Conservation (phyloP, 345 rosid species). For the Acer saccharum region DNA sequence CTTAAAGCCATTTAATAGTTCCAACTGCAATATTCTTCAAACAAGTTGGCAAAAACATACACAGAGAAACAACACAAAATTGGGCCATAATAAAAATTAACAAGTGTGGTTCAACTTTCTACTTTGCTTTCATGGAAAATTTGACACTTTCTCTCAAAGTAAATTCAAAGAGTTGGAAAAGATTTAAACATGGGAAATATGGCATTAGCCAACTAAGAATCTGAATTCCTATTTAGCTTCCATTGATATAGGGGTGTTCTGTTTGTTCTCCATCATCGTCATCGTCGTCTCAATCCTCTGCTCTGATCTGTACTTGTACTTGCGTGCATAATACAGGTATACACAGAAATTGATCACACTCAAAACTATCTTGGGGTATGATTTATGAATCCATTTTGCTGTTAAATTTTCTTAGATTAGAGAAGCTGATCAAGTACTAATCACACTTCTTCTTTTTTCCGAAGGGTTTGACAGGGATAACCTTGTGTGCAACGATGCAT, state of each 20-base stretch:
- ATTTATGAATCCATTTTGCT: neutral
- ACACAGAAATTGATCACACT: constrained; percentile 64
- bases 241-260: constrained; percentile 16
- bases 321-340: constrained; percentile 63
- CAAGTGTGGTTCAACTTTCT: constrained; percentile 6
- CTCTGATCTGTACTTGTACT: constrained; percentile 64
- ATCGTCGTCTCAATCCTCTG: constrained; percentile 27
- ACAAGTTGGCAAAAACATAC: neutral
- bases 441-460: neutral
- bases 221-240: neutral
- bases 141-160: neutral
- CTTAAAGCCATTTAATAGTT: neutral
- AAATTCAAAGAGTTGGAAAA: neutral
- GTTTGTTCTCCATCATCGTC: constrained; percentile 30
- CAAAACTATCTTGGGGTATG: constrained; percentile 66
- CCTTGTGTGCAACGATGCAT: constrained; percentile 65
- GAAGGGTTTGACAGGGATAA: constrained; percentile 90
- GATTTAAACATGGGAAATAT: neutral
- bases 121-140: constrained; percentile 5
- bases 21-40: neutral
- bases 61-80: neutral
- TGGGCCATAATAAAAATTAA: neutral
- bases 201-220: neutral
- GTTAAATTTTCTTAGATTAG: neutral
- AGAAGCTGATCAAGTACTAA: constrained; percentile 1